Conservation (phyloP, 2,329 filamentous ascomycete genomes). For the Cladosporium sphaerospermum region DNA sequence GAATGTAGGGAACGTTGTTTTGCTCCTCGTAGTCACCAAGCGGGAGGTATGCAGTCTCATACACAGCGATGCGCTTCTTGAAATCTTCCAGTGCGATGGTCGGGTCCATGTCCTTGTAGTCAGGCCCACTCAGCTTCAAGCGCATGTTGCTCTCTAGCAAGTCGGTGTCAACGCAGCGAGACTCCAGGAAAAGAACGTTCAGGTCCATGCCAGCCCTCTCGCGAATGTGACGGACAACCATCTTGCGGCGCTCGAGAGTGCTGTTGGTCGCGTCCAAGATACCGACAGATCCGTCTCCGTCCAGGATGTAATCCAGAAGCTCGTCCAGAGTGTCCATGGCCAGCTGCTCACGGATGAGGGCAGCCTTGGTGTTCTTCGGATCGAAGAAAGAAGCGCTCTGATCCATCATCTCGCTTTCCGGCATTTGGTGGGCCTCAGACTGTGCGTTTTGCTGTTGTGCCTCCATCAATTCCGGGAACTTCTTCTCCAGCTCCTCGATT, state of each 20-base stretch:
- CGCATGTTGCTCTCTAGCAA: slow-evolving; percentile 95
- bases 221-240: slow-evolving; percentile 70
- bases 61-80: slow-evolving; percentile 83
- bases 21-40: slow-evolving; percentile 73
- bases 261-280: slow-evolving; percentile 98
- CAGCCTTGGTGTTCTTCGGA: slow-evolving; percentile 74
- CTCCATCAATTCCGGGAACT: slow-evolving; percentile 11
- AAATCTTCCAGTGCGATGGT: slow-evolving; percentile 80
- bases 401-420: slow-evolving; percentile 56
- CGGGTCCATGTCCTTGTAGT: slow-evolving; percentile 93
- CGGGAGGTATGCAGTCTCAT: slow-evolving; percentile 89
- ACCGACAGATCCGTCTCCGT: slow-evolving; percentile 77
- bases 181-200: slow-evolving; percentile 92
- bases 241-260: slow-evolving; percentile 76
- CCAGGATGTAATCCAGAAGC: slow-evolving; percentile 79
- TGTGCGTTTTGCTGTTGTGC: slow-evolving; percentile 6
- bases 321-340: slow-evolving; percentile 91
- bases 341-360: slow-evolving; percentile 81
- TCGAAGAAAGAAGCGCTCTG: slow-evolving; percentile 94
- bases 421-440: not conserved
- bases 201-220: slow-evolving; percentile 74
- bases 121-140: slow-evolving; percentile 87
- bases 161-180: slow-evolving; percentile 76
- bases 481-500: slow-evolving; percentile 20
- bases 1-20: slow-evolving; percentile 87